phyloP scores from a whole-genome alignment of 805 yeast species.

The Saccharomycopsis guyanensis region DNA sequence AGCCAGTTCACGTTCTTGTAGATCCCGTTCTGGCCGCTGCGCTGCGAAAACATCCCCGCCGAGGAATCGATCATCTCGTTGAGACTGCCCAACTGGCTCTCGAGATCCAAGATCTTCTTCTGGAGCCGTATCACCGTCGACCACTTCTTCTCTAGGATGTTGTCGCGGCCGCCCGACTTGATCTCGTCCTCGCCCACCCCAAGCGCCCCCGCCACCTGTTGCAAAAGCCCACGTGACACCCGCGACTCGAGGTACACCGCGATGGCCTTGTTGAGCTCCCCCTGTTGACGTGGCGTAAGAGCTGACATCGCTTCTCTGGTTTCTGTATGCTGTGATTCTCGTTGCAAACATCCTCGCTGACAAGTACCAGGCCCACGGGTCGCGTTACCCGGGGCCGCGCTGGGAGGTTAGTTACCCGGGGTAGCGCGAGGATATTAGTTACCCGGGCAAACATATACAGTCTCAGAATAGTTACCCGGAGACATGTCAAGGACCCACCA shows the following conservation, averaged over 20 bases:
- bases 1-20: conserved; percentile 44
- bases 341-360: too few relatives aligned
- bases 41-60: conserved; percentile 10
- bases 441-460: too few relatives aligned
- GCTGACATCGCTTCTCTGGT: conserved; percentile 8
- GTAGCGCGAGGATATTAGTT: not conserved
- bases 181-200: conserved; percentile 1
- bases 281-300: conserved; percentile 13
- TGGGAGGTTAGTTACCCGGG: not conserved
- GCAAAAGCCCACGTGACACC: conserved; percentile 3
- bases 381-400: too few relatives aligned
- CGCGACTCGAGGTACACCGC: conserved; percentile 10
- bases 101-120: conserved; percentile 61
- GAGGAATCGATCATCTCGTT: conserved; percentile 36
- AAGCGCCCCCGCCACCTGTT: conserved; percentile 6
- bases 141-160: conserved; percentile 73
- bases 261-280: conserved; percentile 17
- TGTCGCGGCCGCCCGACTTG: conserved; percentile 24
- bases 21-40: conserved; percentile 15
- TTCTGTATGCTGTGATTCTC: not conserved
- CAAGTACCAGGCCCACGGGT: too few relatives aligned
- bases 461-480: too few relatives aligned
- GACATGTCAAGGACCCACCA: too few relatives aligned
- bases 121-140: conserved; percentile 75
- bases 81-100: conserved; percentile 45